phyloP scores from a whole-genome alignment of 1,284 basidiomycete genomes.

The Cystobasidium pallidum region DNA sequence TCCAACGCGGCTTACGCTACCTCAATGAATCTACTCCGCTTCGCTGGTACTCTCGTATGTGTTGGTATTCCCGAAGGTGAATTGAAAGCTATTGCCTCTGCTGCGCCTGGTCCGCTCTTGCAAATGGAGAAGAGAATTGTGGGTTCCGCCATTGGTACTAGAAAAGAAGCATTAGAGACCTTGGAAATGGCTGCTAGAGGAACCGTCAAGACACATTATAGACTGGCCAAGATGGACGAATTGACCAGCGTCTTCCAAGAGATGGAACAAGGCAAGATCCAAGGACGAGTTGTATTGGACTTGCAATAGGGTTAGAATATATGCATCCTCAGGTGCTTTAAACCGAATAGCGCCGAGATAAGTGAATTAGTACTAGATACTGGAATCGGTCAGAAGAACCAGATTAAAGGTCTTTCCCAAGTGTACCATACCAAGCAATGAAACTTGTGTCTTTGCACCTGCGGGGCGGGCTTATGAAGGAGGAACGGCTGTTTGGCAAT shows the following conservation, averaged over 20 bases:
- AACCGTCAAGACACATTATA: slow-evolving; percentile 36
- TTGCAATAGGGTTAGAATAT: slow-evolving; percentile 23
- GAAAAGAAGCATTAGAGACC: slow-evolving; percentile 42
- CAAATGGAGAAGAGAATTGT: slow-evolving; percentile 33
- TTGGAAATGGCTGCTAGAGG: slow-evolving; percentile 38
- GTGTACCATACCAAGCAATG: too few relatives aligned
- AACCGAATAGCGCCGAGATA: too few relatives aligned
- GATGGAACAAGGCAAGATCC: slow-evolving; percentile 42
- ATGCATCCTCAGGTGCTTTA: too few relatives aligned
- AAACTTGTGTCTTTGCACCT: too few relatives aligned
- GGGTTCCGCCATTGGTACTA: slow-evolving; percentile 36
- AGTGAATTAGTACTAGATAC: too few relatives aligned
- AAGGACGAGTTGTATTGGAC: slow-evolving; percentile 38
- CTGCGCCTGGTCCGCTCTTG: slow-evolving; percentile 38
- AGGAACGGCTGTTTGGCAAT: too few relatives aligned
- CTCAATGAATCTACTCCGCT: slow-evolving; percentile 20
- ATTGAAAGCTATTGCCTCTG: slow-evolving; percentile 18
- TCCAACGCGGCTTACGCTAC: slow-evolving; percentile 39
- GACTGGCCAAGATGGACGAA: slow-evolving; percentile 30
- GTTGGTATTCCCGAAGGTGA: slow-evolving; percentile 45
- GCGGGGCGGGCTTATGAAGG: too few relatives aligned
- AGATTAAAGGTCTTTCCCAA: too few relatives aligned
- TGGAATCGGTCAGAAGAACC: too few relatives aligned
- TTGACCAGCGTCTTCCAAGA: slow-evolving; percentile 30
- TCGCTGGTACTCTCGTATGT: slow-evolving; percentile 39